Percentiles rank a stretch among this genome's conserved stretches.
Evolutionary conservation across 179 eudicot genomes (phyloP).

Genomic region (Beta corolliflora): DNA sequence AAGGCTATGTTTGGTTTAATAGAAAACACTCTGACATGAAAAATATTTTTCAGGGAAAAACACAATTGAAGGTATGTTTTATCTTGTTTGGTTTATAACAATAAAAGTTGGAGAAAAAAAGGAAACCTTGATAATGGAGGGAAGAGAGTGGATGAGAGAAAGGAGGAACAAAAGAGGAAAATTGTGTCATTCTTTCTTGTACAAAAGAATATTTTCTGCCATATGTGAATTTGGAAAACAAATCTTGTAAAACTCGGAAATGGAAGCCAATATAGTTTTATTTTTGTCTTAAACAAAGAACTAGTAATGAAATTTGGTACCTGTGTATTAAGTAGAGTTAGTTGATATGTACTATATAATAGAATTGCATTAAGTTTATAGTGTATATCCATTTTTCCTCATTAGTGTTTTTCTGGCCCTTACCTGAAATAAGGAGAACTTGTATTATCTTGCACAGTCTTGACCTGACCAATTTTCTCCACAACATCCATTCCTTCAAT

Average conservation of each 20-base stretch:
- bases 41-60: too few species aligned
- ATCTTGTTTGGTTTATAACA: too few species aligned
- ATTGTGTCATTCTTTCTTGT: too few species aligned
- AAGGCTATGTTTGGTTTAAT: too few species aligned
- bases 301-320: background rate
- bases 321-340: background rate
- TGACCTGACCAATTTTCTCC: conserved; percentile 62
- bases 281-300: too few species aligned
- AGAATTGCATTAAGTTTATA: background rate
- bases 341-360: background rate
- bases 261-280: background rate
- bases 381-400: background rate
- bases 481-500: conserved; percentile 90
- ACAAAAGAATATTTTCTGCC: too few species aligned
- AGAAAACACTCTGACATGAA: background rate
- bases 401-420: background rate
- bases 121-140: too few species aligned
- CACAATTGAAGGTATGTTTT: too few species aligned
- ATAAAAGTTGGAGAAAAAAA: too few species aligned
- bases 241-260: background rate
- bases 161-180: too few species aligned
- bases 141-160: too few species aligned
- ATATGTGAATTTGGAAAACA: background rate
- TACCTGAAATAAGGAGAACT: conserved; percentile 94
- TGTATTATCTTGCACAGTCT: conserved; percentile 88